phyloP scores from a whole-genome alignment of 768 basidiomycete genomes.

The Leucosporidium creatinivorum region DNA sequence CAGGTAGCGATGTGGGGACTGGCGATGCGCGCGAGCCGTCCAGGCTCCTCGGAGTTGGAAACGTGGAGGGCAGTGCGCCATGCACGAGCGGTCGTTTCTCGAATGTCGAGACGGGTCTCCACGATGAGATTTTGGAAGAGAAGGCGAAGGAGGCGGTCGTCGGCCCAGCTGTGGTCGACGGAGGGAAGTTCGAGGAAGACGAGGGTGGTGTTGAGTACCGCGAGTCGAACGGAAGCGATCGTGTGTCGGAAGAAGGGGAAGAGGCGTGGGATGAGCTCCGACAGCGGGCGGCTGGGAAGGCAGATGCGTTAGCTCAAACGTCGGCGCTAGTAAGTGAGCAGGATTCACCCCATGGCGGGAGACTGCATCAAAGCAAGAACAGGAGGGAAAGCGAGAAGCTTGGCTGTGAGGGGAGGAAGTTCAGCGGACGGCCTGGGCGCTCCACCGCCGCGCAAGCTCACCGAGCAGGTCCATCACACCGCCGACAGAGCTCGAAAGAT shows the following conservation, averaged over 20 bases:
- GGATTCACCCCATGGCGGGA: conserved; percentile 48
- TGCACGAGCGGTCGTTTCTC: conserved; percentile 60
- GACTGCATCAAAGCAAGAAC: conserved; percentile 29
- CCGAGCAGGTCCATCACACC: conserved; percentile 90
- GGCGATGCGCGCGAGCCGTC: not conserved
- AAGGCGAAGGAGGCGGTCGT: conserved; percentile 65
- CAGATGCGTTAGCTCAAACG: not conserved
- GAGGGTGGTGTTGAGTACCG: conserved; percentile 80
- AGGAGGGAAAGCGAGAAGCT: conserved; percentile 19
- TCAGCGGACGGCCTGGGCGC: not conserved
- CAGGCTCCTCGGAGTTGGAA: not conserved
- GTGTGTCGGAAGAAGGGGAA: conserved; percentile 98
- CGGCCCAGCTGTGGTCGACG: conserved; percentile 73
- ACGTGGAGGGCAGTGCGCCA: conserved; percentile 55
- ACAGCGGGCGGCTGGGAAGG: conserved; percentile 61
- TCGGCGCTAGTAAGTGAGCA: conserved; percentile 5
- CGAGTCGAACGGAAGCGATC: conserved; percentile 81
- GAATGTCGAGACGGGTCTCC: conserved; percentile 80
- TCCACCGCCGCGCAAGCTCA: not conserved
- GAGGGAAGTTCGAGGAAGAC: conserved; percentile 69
- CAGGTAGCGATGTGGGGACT: conserved; percentile 45
- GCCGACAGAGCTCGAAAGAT: conserved; percentile 90
- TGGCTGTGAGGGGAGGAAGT: conserved; percentile 7
- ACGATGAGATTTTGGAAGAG: conserved; percentile 89
- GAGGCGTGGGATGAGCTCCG: conserved; percentile 72